Conservation (phyloP, 495 filamentous ascomycete species). For the Gamarada debralockiae region DNA sequence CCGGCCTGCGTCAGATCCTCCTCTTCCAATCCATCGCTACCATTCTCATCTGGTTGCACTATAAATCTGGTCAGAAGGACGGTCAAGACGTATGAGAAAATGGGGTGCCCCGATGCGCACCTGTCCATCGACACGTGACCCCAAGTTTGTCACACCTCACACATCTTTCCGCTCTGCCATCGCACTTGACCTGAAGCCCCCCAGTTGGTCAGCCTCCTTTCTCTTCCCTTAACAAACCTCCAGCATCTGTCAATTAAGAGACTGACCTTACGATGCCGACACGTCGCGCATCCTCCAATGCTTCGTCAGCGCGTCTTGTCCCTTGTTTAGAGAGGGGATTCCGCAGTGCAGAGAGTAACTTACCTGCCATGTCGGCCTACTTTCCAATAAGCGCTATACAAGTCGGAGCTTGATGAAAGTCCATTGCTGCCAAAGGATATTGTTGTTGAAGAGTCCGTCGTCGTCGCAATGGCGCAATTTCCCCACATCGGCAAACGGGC, state of each 20-base stretch:
- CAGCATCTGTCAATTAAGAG: background rate
- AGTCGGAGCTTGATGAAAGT: too few species aligned
- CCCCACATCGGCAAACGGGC: too few species aligned
- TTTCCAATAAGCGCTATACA: too few species aligned
- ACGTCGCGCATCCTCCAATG: background rate
- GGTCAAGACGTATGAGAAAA: background rate
- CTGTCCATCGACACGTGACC: background rate
- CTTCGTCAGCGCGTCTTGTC: background rate
- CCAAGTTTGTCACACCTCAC: background rate
- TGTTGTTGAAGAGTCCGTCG: too few species aligned
- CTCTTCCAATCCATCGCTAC: background rate
- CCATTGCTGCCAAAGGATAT: too few species aligned
- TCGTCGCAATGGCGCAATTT: too few species aligned
- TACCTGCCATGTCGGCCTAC: too few species aligned
- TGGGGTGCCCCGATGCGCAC: background rate
- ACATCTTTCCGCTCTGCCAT: background rate
- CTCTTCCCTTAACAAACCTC: background rate
- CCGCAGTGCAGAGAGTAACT: too few species aligned
- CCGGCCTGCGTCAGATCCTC: background rate
- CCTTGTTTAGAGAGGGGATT: too few species aligned
- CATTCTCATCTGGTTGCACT: background rate
- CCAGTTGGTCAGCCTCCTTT: too few species aligned
- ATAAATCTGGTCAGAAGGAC: background rate
- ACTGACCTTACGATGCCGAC: background rate
- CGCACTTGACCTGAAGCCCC: background rate